Evolutionary conservation across 257 asterid species (phyloP).

Genomic region (Paulownia fortunei): DNA sequence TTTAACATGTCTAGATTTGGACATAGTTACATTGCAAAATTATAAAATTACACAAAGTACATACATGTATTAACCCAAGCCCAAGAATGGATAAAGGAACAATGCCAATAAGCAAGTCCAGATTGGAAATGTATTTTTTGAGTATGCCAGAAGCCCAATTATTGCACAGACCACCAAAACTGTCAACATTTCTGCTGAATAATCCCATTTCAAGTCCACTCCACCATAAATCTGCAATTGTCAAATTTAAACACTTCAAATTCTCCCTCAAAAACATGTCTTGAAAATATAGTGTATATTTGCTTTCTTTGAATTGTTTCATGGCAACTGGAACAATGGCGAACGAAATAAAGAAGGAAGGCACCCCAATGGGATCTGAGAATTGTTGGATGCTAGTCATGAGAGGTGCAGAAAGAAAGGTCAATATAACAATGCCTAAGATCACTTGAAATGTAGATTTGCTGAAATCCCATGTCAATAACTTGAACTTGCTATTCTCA

Average conservation of each 20-base stretch:
- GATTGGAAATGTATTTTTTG: constrained; percentile 35
- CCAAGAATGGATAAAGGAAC: constrained; percentile 39
- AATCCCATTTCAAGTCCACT: constrained; percentile 50
- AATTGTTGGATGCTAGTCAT: constrained; percentile 39
- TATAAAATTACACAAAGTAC: too few species aligned
- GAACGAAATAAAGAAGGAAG: constrained; percentile 50
- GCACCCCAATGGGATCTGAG: constrained; percentile 48
- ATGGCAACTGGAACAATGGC: constrained; percentile 50
- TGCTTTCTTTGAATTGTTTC: constrained; percentile 7
- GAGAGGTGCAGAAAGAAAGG: constrained; percentile 45
- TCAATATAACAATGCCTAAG: constrained; percentile 48
- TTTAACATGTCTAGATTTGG: neutral
- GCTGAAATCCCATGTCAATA: constrained; percentile 39
- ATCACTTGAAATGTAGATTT: constrained; percentile 43
- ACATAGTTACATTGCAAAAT: neutral
- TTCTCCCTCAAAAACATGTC: neutral
- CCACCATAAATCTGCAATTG: constrained; percentile 48
- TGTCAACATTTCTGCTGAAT: constrained; percentile 49
- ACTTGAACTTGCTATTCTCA: constrained; percentile 29
- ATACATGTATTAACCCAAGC: too few species aligned
- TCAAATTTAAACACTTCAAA: neutral
- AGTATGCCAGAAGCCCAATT: constrained; percentile 42
- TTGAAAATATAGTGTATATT: neutral
- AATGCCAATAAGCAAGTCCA: constrained; percentile 47
- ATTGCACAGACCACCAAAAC: constrained; percentile 39